A percentile compares a stretch with the other conserved stretches of the same genome.
These are phyloP conservation scores for Acacia crassicarpa DNA, from an alignment of 306 rosid genomes.

Conservation along the genomic window DNA sequence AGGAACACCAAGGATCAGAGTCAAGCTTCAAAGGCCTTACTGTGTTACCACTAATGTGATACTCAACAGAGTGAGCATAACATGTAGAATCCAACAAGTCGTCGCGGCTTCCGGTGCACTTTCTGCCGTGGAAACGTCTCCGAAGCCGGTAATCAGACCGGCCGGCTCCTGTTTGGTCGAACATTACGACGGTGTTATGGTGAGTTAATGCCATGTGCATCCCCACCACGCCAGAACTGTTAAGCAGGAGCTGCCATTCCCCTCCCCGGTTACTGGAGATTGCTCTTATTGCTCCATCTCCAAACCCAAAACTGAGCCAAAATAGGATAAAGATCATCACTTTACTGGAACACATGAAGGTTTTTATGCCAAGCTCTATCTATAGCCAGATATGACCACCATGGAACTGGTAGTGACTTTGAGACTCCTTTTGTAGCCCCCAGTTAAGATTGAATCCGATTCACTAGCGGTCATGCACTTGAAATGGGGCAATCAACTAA, in stretches of 20 bases:
- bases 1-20: constrained; percentile 87
- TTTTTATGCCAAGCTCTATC: constrained; percentile 3
- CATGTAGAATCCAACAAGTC: constrained; percentile 56
- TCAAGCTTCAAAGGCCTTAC: constrained; percentile 57
- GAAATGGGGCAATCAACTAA: constrained; percentile 22
- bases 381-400: constrained; percentile 21
- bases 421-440: constrained; percentile 32
- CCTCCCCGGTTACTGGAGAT: constrained; percentile 38
- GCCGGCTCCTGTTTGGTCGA: constrained; percentile 68
- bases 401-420: not conserved
- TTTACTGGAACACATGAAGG: constrained; percentile 12
- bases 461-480: constrained; percentile 36
- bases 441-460: constrained; percentile 18
- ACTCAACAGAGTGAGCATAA: constrained; percentile 84
- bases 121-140: constrained; percentile 39
- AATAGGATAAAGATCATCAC: constrained; percentile 24
- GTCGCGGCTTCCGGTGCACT: constrained; percentile 27
- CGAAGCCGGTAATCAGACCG: constrained; percentile 56
- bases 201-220: constrained; percentile 77
- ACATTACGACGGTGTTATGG: constrained; percentile 61
- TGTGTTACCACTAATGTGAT: constrained; percentile 52
- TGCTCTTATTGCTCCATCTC: constrained; percentile 24
- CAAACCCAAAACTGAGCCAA: constrained; percentile 18
- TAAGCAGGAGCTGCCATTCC: constrained; percentile 64
- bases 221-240: constrained; percentile 63